These are phyloP conservation scores for Mucor piriformis DNA, from an alignment of 371 early-diverging fungal species.

Conservation along the genomic window DNA sequence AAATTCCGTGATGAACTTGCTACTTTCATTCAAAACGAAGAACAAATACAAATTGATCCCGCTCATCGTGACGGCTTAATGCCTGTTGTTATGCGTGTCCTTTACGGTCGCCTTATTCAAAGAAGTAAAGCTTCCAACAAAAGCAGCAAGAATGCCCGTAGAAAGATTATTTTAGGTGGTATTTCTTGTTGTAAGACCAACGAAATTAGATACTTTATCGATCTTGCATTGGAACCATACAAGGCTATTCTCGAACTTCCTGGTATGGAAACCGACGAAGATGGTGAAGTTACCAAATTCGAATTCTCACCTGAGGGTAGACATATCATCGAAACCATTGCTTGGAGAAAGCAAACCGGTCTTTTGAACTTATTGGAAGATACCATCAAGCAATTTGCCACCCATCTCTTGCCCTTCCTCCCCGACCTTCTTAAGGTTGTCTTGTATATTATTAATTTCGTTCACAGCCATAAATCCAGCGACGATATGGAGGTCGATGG, in stretches of 20 bases:
- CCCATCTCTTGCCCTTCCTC: slow-evolving; percentile 69
- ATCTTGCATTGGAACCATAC: slow-evolving; percentile 84
- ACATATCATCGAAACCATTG: slow-evolving; percentile 35
- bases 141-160: slow-evolving; percentile 54
- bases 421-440: slow-evolving; percentile 70
- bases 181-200: slow-evolving; percentile 65
- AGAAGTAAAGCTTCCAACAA: slow-evolving; percentile 72
- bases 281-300: slow-evolving; percentile 20
- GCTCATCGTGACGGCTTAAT: slow-evolving; percentile 71
- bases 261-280: slow-evolving; percentile 27
- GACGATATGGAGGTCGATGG: slow-evolving; percentile 41
- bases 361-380: slow-evolving; percentile 82
- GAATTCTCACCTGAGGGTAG: slow-evolving; percentile 25
- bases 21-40: slow-evolving; percentile 67
- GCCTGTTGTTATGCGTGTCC: slow-evolving; percentile 78
- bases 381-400: slow-evolving; percentile 79
- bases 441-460: slow-evolving; percentile 67
- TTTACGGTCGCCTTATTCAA: slow-evolving; percentile 88
- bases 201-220: slow-evolving; percentile 75
- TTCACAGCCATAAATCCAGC: slow-evolving; percentile 37
- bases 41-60: slow-evolving; percentile 61
- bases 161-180: slow-evolving; percentile 80
- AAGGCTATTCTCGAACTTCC: slow-evolving; percentile 36
- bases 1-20: slow-evolving; percentile 89
- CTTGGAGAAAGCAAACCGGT: slow-evolving; percentile 76